Evolutionary conservation across 1,139 yeast genomes (phyloP), one percentile per base, ranked within the genome.

Genomic region (Nakaseomyces sp.): DNA sequence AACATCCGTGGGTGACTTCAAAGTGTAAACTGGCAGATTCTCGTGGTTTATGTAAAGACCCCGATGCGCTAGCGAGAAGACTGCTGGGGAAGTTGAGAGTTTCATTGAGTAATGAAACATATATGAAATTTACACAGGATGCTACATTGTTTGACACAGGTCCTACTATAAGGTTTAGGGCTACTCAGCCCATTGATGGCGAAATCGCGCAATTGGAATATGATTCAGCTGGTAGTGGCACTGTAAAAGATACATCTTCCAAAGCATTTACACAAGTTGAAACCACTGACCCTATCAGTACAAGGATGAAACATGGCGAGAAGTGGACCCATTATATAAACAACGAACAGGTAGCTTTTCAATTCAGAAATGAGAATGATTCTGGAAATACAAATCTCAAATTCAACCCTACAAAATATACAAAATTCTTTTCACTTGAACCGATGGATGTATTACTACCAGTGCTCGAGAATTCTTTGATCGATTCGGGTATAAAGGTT

Each of bases 1-100:
- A 60, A 7, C 81, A 77, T 51, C 73, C 74, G 3, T 79, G 85
- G 84, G 56, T 55, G 37, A 68, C 71, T 15, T 60, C 66, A 22
- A 60, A 65, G 37, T 71, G 73, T 47, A 57, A 61, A 6, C 67
- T 74, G 38, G 63, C 74, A 16, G 65, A 69, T 40, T 53, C 57
- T 3, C 64, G 67, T 18, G 79, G 76, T 0, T 50, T 71, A 47
- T 77, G 82, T 51, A 67, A 61, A 24, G 74, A 78, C 50, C 74
- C 82, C 0, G 49, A 63, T n/a, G 50, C 63, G 18, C 55, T 76
- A 32, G 70, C 76, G 1, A 60, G 69, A 3, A 67, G 66, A 43
- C 53, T 76, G 30, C 54, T 74, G 45, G 68, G 69, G 20, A 72
- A 68, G 48, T 55, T 77, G 46, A 67, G 71, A 58, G 65, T 80